Evolutionary conservation across 495 filamentous ascomycete species (phyloP).

Genomic region (Aspergillus ostianus): DNA sequence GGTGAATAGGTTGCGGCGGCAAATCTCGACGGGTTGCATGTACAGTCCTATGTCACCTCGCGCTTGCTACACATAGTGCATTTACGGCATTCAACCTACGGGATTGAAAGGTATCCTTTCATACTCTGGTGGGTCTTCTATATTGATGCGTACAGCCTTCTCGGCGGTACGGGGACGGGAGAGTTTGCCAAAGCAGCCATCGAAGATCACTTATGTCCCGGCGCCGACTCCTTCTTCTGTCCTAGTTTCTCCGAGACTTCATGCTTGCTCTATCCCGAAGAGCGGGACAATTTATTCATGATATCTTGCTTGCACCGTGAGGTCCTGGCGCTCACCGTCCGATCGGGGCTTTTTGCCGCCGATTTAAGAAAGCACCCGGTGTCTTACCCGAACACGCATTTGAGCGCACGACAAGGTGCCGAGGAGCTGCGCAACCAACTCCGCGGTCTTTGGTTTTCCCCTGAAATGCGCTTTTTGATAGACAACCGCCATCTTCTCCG

Average conservation of each 20-base stretch:
- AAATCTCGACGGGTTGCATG: conserved; percentile 43
- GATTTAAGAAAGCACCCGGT: conserved; percentile 33
- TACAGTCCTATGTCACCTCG: conserved; percentile 57
- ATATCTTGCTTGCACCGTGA: conserved; percentile 47
- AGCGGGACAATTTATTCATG: conserved; percentile 36
- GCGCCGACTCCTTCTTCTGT: conserved; percentile 33
- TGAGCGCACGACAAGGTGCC: conserved; percentile 25
- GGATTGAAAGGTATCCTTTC: conserved; percentile 49
- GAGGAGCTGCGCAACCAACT: conserved; percentile 38
- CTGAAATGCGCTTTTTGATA: conserved; percentile 33
- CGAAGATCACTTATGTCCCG: conserved; percentile 49
- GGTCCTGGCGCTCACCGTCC: conserved; percentile 39
- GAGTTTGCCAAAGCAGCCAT: conserved; percentile 49
- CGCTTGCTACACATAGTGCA: conserved; percentile 52
- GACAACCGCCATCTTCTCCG: conserved; percentile 42
- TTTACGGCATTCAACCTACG: conserved; percentile 43
- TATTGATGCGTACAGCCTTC: conserved; percentile 56
- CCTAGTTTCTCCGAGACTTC: conserved; percentile 25
- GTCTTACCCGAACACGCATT: conserved; percentile 14
- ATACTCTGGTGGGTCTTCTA: conserved; percentile 56
- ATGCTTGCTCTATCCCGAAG: conserved; percentile 35
- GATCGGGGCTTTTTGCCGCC: conserved; percentile 41
- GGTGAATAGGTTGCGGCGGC: conserved; percentile 44
- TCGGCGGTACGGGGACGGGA: conserved; percentile 52
- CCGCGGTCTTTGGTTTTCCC: conserved; percentile 39